Percentiles rank a stretch among this genome's conserved stretches.
Evolutionary conservation across 495 filamentous ascomycete species (phyloP).

Genomic region (Neurospora sp.): DNA sequence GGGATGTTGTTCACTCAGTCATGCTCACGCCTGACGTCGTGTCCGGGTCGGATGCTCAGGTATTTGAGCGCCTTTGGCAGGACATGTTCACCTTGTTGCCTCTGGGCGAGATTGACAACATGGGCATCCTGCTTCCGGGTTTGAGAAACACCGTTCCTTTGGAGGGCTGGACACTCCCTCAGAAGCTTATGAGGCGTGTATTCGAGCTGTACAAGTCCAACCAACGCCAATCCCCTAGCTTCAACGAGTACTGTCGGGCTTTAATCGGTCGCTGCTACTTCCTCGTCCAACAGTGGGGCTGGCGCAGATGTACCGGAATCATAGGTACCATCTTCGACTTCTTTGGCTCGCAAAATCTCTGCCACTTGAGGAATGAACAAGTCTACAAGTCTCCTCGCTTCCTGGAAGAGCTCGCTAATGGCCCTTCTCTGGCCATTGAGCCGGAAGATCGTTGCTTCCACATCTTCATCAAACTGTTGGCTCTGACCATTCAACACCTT

Average conservation of each 20-base stretch:
- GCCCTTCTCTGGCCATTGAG: constrained; percentile 49
- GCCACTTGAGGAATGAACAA: constrained; percentile 69
- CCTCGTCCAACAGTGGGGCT: constrained; percentile 75
- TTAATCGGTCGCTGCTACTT: constrained; percentile 66
- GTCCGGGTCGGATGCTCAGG: constrained; percentile 35
- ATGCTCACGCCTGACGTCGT: constrained; percentile 25
- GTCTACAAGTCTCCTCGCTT: constrained; percentile 67
- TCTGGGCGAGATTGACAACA: constrained; percentile 60
- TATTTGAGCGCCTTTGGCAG: constrained; percentile 64
- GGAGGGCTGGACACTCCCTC: constrained; percentile 68
- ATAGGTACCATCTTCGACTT: constrained; percentile 83
- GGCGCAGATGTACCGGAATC: constrained; percentile 68
- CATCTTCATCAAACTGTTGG: constrained; percentile 82
- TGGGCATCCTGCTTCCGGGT: constrained; percentile 50
- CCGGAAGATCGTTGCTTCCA: constrained; percentile 80
- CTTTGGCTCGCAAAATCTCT: constrained; percentile 65
- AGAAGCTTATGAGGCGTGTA: constrained; percentile 52
- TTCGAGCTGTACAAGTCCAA: constrained; percentile 55
- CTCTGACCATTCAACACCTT: constrained; percentile 54
- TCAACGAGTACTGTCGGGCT: constrained; percentile 73
- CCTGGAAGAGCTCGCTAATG: constrained; percentile 57
- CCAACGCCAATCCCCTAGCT: constrained; percentile 46
- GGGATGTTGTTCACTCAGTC: constrained; percentile 43
- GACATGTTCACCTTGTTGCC: constrained; percentile 67
- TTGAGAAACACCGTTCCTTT: constrained; percentile 39